Evolutionary conservation across 2,329 filamentous ascomycete species (phyloP), one percentile per base, ranked within the genome.

Genomic region (Botrytis tulipae): DNA sequence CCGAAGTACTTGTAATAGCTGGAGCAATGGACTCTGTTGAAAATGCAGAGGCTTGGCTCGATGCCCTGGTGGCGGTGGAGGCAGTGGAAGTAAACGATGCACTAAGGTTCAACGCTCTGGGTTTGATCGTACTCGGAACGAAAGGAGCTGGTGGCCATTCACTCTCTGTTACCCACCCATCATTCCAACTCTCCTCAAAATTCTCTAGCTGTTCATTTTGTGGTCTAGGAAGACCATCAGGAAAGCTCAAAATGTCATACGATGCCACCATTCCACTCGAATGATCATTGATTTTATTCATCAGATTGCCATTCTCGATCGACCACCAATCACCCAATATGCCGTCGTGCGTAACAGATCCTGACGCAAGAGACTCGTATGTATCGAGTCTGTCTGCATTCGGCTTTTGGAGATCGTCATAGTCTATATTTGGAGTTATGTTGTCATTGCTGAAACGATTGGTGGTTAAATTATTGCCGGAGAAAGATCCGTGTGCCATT

Each of bases 101-200:
- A 46, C 75, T 73, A 40, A 79, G 54, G 42, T 75, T 76, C 60
- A 80, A 71, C 16, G 75, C 73, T 65, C 77, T 78, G 6, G 78
- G 79, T 20, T 76, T 80, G 22, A 80, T 76, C 14, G 78, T 80
- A 46, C 67, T 76, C 37, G 77, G 67, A 46, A 63, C 62, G 20
- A 67, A 29, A 5, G 66, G 35, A 35, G 73, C 46, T n/a, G 74
- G 22, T 63, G 70, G 44, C 75, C 77, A 78, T 37, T 73, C 69
- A 18, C 63, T 70, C n/a, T 61, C n/a, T 37, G 51, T 29, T 48
- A 42, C 37, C 40, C 35, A 40, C 16, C 16, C 18, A 40, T 66
- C 46, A 35, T 51, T 69, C 78, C 76, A 79, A 25, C 70, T 32
- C 67, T 74, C 46, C 14, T 32, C 44, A 44, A 67, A 72, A 32